Evolutionary conservation across 768 basidiomycete species (phyloP), one percentile per base, ranked within the genome.

Genomic region (Rubroboletus satanas): DNA sequence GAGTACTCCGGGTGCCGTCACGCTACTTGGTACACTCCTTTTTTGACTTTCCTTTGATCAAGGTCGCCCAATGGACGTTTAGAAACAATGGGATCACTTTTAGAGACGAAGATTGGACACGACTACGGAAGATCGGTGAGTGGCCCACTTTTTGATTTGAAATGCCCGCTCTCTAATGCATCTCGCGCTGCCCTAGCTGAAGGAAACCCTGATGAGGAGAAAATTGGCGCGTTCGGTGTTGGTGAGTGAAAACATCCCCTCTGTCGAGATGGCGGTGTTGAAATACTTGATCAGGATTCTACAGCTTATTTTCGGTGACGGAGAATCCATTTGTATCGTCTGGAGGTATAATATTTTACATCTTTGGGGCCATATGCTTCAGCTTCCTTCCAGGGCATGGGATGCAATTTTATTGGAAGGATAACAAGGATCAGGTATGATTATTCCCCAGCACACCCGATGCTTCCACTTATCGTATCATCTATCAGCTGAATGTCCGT

Each of bases 331-430:
- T 88, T 64, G 89, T 92, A 1, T 87, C 80, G 4, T 92, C 89
- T 17, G 89, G 89, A 74, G 82, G 87, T 87, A 66, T 48, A 76
- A 55, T 72, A 61, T 10, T 74, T 28, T n/a, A 33, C 38, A 3
- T 31, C 31, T 42, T 26, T 15, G 4, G 26, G 2, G 2, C 5
- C 15, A 31, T n/a, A n/a, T 39, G 26, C 7, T 56, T 48, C 14
- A 52, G 38, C 26, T 31, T 56, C 38, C 26, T 59, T 46, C 57
- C 66, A 81, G 93, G 84, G 32, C 82, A 89, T 65, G 93, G 92
- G 84, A 96, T 96, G 93, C 88, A 85, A 0, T 98, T 97, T 68
- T 90, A 95, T 68, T 98, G 93, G 93, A 94, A 93, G 67, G 90
- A 90, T 64, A 88, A 88, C 62, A 91, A 89, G 63, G 92, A 94